Base-by-base conservation (phyloP, 2,329 filamentous ascomycete species). In the Fusarium globosum region DNA sequence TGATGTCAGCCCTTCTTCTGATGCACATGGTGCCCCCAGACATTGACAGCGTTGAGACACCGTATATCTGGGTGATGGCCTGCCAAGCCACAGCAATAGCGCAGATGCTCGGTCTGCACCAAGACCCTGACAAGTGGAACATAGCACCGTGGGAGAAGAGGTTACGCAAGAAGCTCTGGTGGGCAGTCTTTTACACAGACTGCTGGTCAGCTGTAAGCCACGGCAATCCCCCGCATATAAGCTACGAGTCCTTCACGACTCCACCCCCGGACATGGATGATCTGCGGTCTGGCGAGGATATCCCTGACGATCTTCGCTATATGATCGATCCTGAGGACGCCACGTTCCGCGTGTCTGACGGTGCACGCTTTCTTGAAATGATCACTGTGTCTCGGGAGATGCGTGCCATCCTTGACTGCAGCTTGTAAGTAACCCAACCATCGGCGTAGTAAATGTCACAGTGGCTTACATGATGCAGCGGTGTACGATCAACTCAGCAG, bases 1-100 rank as follows among this genome's bases (percentile, higher is more conserved):
- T 86, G n/a, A 85, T 87, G 77, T 84, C 85, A n/a, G 83, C 83
- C 65, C 68, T 87, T 18, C 71, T 87, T 20, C 78, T 86, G 13
- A 75, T 86, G 10, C 85, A 87, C 63, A 81, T 86, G 69, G 81
- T 82, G 20, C 83, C 85, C 0, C 84, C 85, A 2, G 81, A 81
- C 18, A 85, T 84, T 23, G 85, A 83, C 36, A 86, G 83, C 18
- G 84, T 85, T 8, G 85, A 86, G 71, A 85, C 83, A 11, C 85
- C 85, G 0, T 81, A 81, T 23, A 83, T 83, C 2, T 86, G 85
- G 84, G 82, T 82, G 2, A 77, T 85, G 49, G 80, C 84, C 1
- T 81, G 83, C 8, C 85, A 85, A 68, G 82, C 82, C 7, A 83
- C 83, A 1, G 82, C 85, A 1, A 83, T 81, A 61, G 85, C 85